Percentiles rank a stretch among this genome's conserved stretches.
These are phyloP conservation scores for Alternaria hordeiaustralica DNA, from an alignment of 2,329 filamentous ascomycete genomes.

Conservation along the genomic window DNA sequence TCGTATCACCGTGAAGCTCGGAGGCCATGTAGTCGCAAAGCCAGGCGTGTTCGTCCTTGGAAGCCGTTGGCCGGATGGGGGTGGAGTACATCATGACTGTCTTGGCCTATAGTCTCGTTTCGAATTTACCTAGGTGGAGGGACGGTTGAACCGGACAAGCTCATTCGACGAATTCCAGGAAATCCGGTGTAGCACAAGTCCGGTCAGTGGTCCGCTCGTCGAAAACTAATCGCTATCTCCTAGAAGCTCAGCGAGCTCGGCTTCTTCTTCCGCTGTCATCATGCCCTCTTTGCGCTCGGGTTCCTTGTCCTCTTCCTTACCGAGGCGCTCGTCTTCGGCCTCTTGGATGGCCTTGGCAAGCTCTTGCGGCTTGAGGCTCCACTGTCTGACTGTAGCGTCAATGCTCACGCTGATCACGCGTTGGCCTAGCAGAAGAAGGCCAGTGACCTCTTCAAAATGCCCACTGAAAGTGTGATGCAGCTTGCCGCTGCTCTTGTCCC, in stretches of 20 bases:
- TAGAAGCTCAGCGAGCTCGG: constrained; percentile 90
- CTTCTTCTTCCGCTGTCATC: constrained; percentile 89
- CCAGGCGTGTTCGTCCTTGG: constrained; percentile 19
- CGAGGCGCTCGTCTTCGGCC: constrained; percentile 57
- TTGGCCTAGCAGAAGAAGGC: constrained; percentile 68
- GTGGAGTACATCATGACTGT: constrained; percentile 26
- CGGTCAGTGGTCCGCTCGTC: constrained; percentile 28
- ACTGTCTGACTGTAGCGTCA: constrained; percentile 85
- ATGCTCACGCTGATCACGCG: constrained; percentile 82
- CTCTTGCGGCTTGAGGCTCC: constrained; percentile 72
- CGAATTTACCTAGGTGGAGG: constrained; percentile 30
- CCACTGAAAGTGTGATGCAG: constrained; percentile 77
- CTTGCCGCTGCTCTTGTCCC: constrained; percentile 76
- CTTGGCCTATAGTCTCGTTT: constrained; percentile 28
- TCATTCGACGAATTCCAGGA: constrained; percentile 27
- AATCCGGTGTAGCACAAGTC: constrained; percentile 20
- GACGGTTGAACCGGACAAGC: constrained; percentile 23
- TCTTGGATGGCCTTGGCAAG: constrained; percentile 62
- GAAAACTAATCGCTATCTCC: constrained; percentile 66
- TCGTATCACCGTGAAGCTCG: neutral
- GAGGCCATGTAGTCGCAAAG: constrained; percentile 14
- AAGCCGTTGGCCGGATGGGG: constrained; percentile 18
- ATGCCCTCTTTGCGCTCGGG: constrained; percentile 58
- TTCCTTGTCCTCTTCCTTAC: constrained; percentile 52
- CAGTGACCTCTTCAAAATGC: constrained; percentile 93